Evolutionary conservation across 106 monocot genomes (phyloP), one percentile per base, ranked within the genome.

Genomic region (Agapanthus africanus): DNA sequence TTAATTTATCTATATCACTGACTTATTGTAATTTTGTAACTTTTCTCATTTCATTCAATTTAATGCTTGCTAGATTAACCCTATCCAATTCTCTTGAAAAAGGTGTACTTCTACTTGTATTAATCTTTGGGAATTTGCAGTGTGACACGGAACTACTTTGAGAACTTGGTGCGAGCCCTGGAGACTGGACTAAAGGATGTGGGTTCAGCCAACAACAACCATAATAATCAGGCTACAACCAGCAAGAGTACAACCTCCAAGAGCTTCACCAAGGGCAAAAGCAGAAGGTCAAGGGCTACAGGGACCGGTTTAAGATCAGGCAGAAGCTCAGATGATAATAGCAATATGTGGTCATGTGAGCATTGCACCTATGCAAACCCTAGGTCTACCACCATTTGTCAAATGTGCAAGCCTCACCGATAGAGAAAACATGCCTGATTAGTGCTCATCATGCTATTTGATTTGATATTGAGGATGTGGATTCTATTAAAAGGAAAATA

Each of bases 111-210:
- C n/a, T n/a, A n/a, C n/a, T n/a, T n/a, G n/a, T n/a, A n/a, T n/a
- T n/a, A n/a, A n/a, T n/a, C n/a, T n/a, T n/a, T n/a, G n/a, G n/a
- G n/a, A n/a, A n/a, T 11, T 19, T 14, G 15, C 91, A 97, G 95
- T 82, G 95, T 97, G 56, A 97, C 95, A 21, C 77, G 91, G 4
- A 97, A 97, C 76, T 97, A 97, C 71, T 97, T 97, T 62, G 91
- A 97, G 76, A 97, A 97, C 65, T 78, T 97, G 22, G 95, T 97
- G 6, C 83, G 84, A 19, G 88, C 95, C 0, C 64, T 97, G 21
- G 95, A 97, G 77, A 86, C 82, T 36, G 91, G 95, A 16, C 39
- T 97, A 46, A 79, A 89, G 68, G 95, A 97, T 71, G 91, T 97
- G 11, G 88, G 85, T 1, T 51, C 85, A 51, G 66, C 79, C 47